Base-by-base conservation (phyloP, 169 alveolate species). In the Plasmodium chabaudi region DNA sequence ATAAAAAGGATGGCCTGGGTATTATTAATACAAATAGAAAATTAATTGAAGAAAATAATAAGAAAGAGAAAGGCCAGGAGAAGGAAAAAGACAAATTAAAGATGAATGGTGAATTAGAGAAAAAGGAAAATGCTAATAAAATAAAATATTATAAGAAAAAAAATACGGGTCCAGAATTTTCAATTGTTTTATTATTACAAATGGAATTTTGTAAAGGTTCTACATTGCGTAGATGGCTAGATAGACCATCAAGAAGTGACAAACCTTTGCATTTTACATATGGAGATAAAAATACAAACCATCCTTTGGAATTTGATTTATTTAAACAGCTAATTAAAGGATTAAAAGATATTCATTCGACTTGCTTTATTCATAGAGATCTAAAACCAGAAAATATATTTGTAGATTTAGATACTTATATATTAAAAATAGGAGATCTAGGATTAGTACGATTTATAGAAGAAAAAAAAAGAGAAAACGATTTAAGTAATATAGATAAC, bases 361-460 rank as follows among this genome's bases (percentile, higher is more conserved):
- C 93, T 53, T 95, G 98, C 57, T 93, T 96, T 82, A 95, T 96
- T 53, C 98, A 96, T 92, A 93, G 98, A 19, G 98, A 96, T 79
- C 87, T 96, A 61, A 96, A 96, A 84, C 98, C 98, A 9, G 98
- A 97, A 57, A 96, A 96, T 75, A 93, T 96, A 5, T 95, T 96
- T 87, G 97, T 96, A 34, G 96, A 94, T 68, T 96, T 95, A 23
- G 90, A 89, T 88, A 89, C 94, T 2, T 72, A 92, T 64, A 93
- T 94, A 15, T 91, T 96, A 34, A 96, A 96, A 87, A 94, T 96
- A 15, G 98, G 97, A n/a, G 98, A 96, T 69, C 94, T 96, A 59
- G 98, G 98, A 9, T 92, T 96, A 42, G 98, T 97, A 27, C 94
- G 96, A 42, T 90, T 95, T 92, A 94, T 96, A 67, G 93, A 86